Base-by-base conservation (phyloP, 345 rosid species). In the Salix viminalis region DNA sequence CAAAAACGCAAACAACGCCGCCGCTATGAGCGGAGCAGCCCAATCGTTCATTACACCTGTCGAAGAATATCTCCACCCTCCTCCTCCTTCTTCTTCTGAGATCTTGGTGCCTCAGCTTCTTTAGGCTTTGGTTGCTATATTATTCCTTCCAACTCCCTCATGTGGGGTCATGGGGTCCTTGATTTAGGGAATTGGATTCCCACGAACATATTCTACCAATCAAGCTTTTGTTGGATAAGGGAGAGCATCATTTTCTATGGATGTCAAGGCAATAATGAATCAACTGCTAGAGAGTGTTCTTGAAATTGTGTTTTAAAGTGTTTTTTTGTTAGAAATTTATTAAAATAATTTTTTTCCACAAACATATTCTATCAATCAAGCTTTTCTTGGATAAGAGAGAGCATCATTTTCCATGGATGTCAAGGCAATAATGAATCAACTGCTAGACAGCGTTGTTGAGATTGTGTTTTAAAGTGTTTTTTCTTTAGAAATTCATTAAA, bases 11-110 rank as follows among this genome's bases (percentile, higher is more conserved):
- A 93, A 95, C 70, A 95, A 82, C n/a, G 97, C 99, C 3, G 97
- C 81, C 12, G 98, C 98, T 69, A 93, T 91, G 73, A 95, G 76
- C 1, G 98, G 91, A 83, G 90, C 93, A 26, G 94, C 99, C 99
- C 99, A 95, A 65, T 91, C 93, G 46, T 88, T 83, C 98, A 91
- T 90, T 79, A 2, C 18, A 6, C 0, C 1, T 1, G 5, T 46
- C 50, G 13, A 13, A 7, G 19, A 21, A 24, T 7, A 37, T n/a
- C 48, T 32, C 13, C 11, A n/a, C 52, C 32, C 15, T 37, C 12
- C 19, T 18, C 19, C 7, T 3, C 0, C 34, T 32, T 0, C 34
- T 4, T 44, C 34, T 4, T 44, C 34, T 23, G 15, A 19, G 42
- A 11, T 26, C 28, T 21, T 2, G 50, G 11, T n/a, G 48, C 37